Evolutionary conservation across 768 basidiomycete species (phyloP).

Genomic region (Tulasnella calospora): DNA sequence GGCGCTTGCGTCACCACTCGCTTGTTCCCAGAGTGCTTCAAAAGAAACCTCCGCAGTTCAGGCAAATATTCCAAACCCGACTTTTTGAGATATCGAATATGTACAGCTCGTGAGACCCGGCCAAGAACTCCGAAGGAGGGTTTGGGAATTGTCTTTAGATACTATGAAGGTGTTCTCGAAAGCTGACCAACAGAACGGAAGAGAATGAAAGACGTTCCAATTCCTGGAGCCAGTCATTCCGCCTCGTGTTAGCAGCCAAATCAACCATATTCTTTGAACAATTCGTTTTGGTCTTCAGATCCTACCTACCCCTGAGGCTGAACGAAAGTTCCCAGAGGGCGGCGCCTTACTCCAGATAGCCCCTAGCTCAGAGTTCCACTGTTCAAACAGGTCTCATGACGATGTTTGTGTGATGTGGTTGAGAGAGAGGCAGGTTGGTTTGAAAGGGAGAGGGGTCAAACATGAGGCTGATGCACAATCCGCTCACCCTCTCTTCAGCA

Average conservation of each 20-base stretch:
- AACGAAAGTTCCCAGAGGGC: not conserved
- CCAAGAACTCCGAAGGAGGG: not conserved
- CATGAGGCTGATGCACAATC: not conserved
- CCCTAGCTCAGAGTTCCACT: not conserved
- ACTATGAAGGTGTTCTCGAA: not conserved
- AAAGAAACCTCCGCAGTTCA: not conserved
- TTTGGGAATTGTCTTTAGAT: not conserved
- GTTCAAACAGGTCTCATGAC: not conserved
- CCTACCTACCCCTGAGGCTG: constrained; percentile 2
- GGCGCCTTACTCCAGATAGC: constrained; percentile 7
- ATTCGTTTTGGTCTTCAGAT: not conserved
- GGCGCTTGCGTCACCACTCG: not conserved
- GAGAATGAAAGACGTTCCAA: not conserved
- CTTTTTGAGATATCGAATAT: not conserved
- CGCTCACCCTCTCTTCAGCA: not conserved
- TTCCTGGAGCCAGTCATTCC: not conserved
- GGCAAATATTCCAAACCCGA: not conserved
- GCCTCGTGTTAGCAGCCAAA: not conserved
- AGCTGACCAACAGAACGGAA: not conserved
- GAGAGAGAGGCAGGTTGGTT: not conserved
- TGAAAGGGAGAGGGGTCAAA: not conserved
- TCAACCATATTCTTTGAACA: not conserved
- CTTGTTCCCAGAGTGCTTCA: not conserved
- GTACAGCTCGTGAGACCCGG: not conserved
- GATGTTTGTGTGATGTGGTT: not conserved